These are phyloP conservation scores for Hagleromyces aurorensis DNA, from an alignment of 805 yeast genomes.

Conservation along the genomic window DNA sequence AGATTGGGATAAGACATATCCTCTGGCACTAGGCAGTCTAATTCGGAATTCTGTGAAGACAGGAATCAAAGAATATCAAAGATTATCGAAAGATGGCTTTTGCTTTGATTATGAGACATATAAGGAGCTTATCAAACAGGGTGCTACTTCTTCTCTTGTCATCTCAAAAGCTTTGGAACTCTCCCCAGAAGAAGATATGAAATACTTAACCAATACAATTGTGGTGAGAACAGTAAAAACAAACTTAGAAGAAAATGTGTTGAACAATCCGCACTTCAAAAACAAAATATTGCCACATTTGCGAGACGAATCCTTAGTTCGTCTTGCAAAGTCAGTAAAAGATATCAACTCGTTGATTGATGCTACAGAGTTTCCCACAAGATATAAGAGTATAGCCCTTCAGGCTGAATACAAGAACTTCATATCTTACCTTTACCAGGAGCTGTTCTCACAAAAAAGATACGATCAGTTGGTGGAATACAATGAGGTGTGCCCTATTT, in stretches of 20 bases:
- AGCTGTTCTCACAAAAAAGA: slow-evolving; percentile 12
- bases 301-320: slow-evolving; percentile 20
- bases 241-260: slow-evolving; percentile 10
- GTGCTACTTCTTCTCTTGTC: slow-evolving; percentile 14
- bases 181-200: slow-evolving; percentile 18
- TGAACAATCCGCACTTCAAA: slow-evolving; percentile 13
- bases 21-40: slow-evolving; percentile 21
- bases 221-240: slow-evolving; percentile 9
- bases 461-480: slow-evolving; percentile 16
- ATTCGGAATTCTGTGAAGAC: slow-evolving; percentile 21
- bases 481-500: slow-evolving; percentile 22
- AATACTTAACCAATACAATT: slow-evolving; percentile 16
- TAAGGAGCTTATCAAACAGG: slow-evolving; percentile 16
- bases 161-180: slow-evolving; percentile 13
- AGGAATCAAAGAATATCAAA: slow-evolving; percentile 23
- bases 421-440: slow-evolving; percentile 17
- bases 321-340: slow-evolving; percentile 13
- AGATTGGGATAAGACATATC: slow-evolving; percentile 31
- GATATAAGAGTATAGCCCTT: slow-evolving; percentile 23
- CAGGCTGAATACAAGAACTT: slow-evolving; percentile 24
- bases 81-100: slow-evolving; percentile 20
- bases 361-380: slow-evolving; percentile 21
- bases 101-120: slow-evolving; percentile 30
- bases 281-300: slow-evolving; percentile 15
- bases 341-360: slow-evolving; percentile 12